Base-by-base conservation (phyloP, 2,329 filamentous ascomycete species). In the Aspergillus jensenii region DNA sequence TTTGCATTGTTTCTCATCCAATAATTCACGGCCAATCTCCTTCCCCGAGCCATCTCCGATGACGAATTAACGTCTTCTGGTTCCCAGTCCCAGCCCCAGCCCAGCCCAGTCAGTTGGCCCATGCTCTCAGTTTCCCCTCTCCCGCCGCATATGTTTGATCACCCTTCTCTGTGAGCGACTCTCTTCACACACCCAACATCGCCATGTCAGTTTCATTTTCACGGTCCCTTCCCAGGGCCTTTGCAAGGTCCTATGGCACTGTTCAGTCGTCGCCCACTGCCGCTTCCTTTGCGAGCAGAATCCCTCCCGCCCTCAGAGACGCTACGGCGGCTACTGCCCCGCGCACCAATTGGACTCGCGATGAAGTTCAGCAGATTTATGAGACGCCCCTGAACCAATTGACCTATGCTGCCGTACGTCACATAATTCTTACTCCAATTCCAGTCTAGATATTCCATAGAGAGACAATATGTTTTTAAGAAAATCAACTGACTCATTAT, bases 281-380 rank as follows among this genome's bases (percentile, higher is more conserved):
- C 21, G 67, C 70, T 27, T 66, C 72, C 3, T 63, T 72, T 27
- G 64, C 68, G 51, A 70, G 65, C 46, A 65, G 63, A n/a, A 69
- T 73, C 45, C 69, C 73, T 12, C 55, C 62, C 15, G 72, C 64
- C 1, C 61, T 78, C 40, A 70, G 71, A 41, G 70, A 76, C 59
- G 75, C 75, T 7, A 70, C 70, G 4, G 64, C 68, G 3, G 72
- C 74, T 19, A 70, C 68, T 5, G 65, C 63, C 47, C 84, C 90
- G 12, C 82, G 90, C 50, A 88, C 87, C 68, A 84, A 87, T 73
- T 96, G 91, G 92, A 90, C 90, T 6, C 86, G 84, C 63, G 87
- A 93, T 62, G 89, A 96, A 76, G 91, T 96, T 61, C 79, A 87
- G 9, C 85, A 89, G 62, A 88, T 96, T 66, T 96, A 95, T 77